A percentile compares a stretch with the other conserved stretches of the same genome.
Evolutionary conservation across 169 alveolate species (phyloP).

Genomic region (Eimeria nieschulzi): DNA sequence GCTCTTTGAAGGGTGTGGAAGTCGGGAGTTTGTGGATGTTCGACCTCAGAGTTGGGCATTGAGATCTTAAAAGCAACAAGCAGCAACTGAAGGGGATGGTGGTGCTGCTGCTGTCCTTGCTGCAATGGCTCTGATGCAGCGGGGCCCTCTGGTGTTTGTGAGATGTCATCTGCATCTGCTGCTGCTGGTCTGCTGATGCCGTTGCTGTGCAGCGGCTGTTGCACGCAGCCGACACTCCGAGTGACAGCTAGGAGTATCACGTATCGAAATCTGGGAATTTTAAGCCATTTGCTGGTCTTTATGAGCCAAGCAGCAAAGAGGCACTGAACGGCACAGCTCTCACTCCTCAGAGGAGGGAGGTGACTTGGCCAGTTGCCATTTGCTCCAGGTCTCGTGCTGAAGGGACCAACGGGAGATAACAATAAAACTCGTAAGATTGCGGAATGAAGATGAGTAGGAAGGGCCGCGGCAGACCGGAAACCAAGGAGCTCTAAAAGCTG

Average conservation of each 20-base stretch:
- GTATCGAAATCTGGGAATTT: slow-evolving; percentile 39
- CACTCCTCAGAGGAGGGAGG: slow-evolving; percentile 38
- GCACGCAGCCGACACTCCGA: not conserved
- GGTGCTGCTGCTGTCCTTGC: not conserved
- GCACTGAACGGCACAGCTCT: slow-evolving; percentile 55
- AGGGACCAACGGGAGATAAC: slow-evolving; percentile 21
- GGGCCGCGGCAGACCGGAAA: slow-evolving; percentile 64
- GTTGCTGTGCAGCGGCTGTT: not conserved
- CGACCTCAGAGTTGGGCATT: too few species aligned
- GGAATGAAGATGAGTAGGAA: slow-evolving; percentile 46
- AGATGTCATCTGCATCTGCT: not conserved
- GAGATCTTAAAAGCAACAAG: slow-evolving; percentile 39
- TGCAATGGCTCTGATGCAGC: not conserved
- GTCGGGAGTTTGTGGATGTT: slow-evolving; percentile 15
- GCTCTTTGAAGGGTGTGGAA: not conserved
- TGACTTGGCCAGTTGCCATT: not conserved
- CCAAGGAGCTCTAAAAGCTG: slow-evolving; percentile 65
- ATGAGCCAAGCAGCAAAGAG: slow-evolving; percentile 61
- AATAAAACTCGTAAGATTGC: slow-evolving; percentile 40
- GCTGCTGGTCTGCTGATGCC: not conserved
- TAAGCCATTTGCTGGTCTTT: slow-evolving; percentile 65
- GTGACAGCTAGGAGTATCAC: slow-evolving; percentile 45
- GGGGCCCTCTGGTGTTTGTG: not conserved
- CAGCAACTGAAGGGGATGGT: slow-evolving; percentile 22
- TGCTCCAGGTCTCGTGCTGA: not conserved